Evolutionary conservation across 2,329 filamentous ascomycete species (phyloP).

Genomic region (Metarhizium brunneum): DNA sequence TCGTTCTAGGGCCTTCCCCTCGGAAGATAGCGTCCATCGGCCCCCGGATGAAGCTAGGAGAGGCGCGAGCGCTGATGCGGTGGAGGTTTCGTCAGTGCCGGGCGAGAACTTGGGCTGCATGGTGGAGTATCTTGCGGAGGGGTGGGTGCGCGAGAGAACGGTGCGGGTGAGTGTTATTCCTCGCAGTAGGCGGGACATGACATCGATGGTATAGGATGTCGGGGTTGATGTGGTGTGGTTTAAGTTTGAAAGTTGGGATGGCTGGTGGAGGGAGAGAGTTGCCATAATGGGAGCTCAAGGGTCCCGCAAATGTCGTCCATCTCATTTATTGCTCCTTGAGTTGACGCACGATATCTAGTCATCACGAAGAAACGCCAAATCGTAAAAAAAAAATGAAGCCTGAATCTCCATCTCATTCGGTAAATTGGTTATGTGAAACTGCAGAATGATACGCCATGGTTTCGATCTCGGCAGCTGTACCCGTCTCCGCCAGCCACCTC

Average conservation of each 20-base stretch:
- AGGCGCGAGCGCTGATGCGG: constrained; percentile 25
- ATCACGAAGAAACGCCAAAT: no score
- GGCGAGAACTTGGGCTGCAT: constrained; percentile 32
- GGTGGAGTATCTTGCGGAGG: constrained; percentile 5
- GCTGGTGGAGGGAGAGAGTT: neutral
- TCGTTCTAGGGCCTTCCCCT: constrained; percentile 48
- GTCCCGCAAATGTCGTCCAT: neutral
- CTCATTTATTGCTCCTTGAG: no score
- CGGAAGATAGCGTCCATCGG: constrained; percentile 41
- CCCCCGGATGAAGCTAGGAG: constrained; percentile 30
- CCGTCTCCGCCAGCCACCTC: no score
- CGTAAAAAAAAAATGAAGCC: no score
- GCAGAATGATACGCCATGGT: no score
- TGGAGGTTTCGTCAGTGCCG: constrained; percentile 31
- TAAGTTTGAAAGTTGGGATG: neutral
- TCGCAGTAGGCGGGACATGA: constrained; percentile 6
- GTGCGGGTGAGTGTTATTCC: neutral
- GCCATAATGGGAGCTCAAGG: neutral
- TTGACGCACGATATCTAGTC: no score
- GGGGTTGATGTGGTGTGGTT: neutral
- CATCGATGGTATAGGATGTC: neutral
- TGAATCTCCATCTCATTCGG: no score
- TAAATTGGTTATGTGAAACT: no score
- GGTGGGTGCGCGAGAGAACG: neutral
- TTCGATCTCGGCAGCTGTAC: no score